Conservation (phyloP, 164 flowering plant species). For the Chimonanthus praecox region DNA sequence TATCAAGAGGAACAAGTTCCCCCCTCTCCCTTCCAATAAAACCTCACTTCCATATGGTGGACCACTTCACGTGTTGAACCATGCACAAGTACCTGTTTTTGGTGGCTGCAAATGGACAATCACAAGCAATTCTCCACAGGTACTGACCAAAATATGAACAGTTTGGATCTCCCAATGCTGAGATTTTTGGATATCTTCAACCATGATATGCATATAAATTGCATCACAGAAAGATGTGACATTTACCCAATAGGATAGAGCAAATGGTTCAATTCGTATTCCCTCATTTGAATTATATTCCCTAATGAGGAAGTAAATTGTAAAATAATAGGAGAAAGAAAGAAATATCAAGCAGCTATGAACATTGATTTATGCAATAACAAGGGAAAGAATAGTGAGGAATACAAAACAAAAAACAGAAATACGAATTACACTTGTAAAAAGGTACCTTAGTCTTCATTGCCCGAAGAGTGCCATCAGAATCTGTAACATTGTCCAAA, state of each 20-base stretch:
- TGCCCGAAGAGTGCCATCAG: conserved; percentile 90
- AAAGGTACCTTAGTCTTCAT: conserved; percentile 72
- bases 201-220: background rate
- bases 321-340: background rate
- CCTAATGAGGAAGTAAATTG: background rate
- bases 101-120: background rate
- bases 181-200: background rate
- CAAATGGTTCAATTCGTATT: background rate
- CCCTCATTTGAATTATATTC: background rate
- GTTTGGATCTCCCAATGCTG: background rate
- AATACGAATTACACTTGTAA: background rate
- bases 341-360: no score
- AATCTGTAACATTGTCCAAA: conserved; percentile 70
- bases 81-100: no score
- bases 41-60: no score
- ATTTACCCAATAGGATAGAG: background rate
- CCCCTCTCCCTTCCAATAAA: no score
- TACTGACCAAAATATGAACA: background rate
- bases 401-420: background rate
- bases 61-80: no score
- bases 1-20: no score
- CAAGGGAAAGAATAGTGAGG: background rate
- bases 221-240: background rate
- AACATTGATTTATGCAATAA: background rate
- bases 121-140: background rate